phyloP scores from a whole-genome alignment of 805 yeast genomes.

The Spathaspora passalidarum region DNA sequence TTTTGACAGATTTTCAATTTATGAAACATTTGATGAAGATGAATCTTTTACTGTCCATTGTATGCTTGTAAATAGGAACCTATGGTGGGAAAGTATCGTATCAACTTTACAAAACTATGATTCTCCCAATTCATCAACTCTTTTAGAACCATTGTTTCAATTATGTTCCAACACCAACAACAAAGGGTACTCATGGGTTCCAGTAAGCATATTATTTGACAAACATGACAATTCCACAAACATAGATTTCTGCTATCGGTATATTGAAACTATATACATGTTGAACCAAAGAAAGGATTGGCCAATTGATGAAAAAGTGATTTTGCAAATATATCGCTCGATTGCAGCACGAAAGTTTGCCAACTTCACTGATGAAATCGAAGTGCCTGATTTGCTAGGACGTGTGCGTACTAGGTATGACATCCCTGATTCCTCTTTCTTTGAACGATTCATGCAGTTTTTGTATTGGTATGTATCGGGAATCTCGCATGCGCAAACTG shows the following conservation, averaged over 20 bases:
- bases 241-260: constrained; percentile 20
- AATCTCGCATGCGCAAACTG: constrained; percentile 17
- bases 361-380: constrained; percentile 34
- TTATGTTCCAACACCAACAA: constrained; percentile 3
- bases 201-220: constrained; percentile 3
- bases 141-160: constrained; percentile 9
- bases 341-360: constrained; percentile 32
- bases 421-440: constrained; percentile 26
- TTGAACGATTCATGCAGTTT: constrained; percentile 36
- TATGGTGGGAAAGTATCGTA: constrained; percentile 24
- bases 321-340: constrained; percentile 25
- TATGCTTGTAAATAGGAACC: constrained; percentile 8
- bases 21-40: not conserved
- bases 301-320: constrained; percentile 33
- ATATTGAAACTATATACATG: constrained; percentile 25
- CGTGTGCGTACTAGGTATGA: constrained; percentile 22
- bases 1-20: constrained; percentile 14
- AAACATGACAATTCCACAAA: constrained; percentile 5
- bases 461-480: constrained; percentile 31
- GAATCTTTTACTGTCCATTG: constrained; percentile 15
- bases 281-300: constrained; percentile 24
- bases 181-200: constrained; percentile 4
- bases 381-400: constrained; percentile 20
- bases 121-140: not conserved
- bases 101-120: constrained; percentile 12